Evolutionary conservation across 75 land plant genomes (phyloP), one percentile per base, ranked within the genome.

Genomic region (Selaginella tamariscina): DNA sequence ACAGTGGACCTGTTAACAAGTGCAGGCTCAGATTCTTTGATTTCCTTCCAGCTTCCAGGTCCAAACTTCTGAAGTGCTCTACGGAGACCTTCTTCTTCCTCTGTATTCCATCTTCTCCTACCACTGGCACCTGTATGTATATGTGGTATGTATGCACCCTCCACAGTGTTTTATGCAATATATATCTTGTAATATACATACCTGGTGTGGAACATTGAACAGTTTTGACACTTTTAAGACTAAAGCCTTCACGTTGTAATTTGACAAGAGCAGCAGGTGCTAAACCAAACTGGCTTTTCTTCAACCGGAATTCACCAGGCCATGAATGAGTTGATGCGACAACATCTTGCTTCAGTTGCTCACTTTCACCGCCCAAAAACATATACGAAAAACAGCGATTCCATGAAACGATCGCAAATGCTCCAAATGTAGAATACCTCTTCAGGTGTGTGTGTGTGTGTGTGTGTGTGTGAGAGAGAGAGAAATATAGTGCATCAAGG

Each of bases 261-360:
- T 72, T 22, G 32, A 90, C 99, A 32, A 94, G 73, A 32, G 91
- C 99, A 66, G 96, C 96, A 5, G 96, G 88, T 77, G 96, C 91
- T n/a, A 82, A 75, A 21, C 97, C 97, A 28, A 81, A 23, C 56
- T 76, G 65, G 11, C 64, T 65, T 59, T 85, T 73, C 33, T 73
- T 75, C 54, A 80, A 84, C 1, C 63, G 32, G 55, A 87, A 90
- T 69, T 85, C 84, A 0, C 78, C 88, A 2, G 99, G 96, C 79
- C 94, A 94, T 32, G 65, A 56, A 65, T 88, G 99, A 18, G 1
- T 87, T 86, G 1, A 79, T 85, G 0, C 76, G n/a, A n/a, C n/a
- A n/a, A 79, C 24, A 79, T 79, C 64, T 77, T 70, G 21, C 59
- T 81, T 80, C 44, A 88, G 69, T 44, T 81, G 81, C 70, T 86